Percentiles rank a stretch among this genome's conserved stretches.
Conservation (phyloP, 2,329 filamentous ascomycete species). For the Colletotrichum simmondsii region DNA sequence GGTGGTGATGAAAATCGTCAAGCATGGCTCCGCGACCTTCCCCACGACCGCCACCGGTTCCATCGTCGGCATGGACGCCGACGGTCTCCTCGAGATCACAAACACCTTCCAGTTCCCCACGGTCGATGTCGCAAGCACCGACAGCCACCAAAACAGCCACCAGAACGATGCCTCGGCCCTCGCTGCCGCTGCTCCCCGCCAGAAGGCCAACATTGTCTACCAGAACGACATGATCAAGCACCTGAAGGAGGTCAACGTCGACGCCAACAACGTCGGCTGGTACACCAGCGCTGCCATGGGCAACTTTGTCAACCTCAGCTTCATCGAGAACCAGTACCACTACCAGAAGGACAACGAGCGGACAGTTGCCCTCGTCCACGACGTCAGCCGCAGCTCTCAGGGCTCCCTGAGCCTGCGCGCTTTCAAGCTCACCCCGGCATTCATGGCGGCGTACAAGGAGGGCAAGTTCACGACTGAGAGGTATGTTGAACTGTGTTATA, state of each 20-base stretch:
- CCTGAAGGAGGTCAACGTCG: constrained; percentile 96
- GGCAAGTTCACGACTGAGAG: constrained; percentile 96
- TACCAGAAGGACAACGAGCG: constrained; percentile 96
- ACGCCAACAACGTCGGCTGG: constrained; percentile 98
- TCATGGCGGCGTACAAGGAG: constrained; percentile 95
- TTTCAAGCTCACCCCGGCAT: constrained; percentile 87
- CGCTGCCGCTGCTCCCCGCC: constrained; percentile 88
- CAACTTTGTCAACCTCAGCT: constrained; percentile 94
- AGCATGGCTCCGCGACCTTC: constrained; percentile 89
- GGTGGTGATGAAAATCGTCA: constrained; percentile 98
- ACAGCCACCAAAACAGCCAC: constrained; percentile 79
- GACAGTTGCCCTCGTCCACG: constrained; percentile 91
- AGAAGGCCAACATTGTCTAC: constrained; percentile 89
- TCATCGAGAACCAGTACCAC: constrained; percentile 97
- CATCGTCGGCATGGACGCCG: constrained; percentile 92
- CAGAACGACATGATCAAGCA: constrained; percentile 98
- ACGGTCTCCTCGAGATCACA: constrained; percentile 85
- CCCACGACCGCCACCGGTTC: constrained; percentile 90
- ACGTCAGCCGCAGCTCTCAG: constrained; percentile 94
- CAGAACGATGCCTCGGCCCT: constrained; percentile 80
- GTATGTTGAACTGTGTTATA: constrained; percentile 57
- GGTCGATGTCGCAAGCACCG: constrained; percentile 75
- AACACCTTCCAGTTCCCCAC: constrained; percentile 96
- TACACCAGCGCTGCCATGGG: constrained; percentile 99
- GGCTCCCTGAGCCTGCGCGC: constrained; percentile 90